Evolutionary conservation across 169 alveolate genomes (phyloP).

Genomic region (Pseudocohnilembus persalinus): DNA sequence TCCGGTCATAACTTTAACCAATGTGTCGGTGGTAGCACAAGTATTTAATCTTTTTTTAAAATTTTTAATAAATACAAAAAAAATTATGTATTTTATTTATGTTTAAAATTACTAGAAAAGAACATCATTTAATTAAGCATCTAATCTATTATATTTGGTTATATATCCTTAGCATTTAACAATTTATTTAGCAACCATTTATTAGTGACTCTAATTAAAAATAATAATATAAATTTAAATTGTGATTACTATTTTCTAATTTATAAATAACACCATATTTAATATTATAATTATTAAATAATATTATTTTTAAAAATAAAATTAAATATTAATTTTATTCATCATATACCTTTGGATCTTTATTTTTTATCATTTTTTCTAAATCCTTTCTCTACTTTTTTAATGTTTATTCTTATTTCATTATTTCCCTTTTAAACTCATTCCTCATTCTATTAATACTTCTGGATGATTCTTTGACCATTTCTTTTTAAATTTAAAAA

Average conservation of each 20-base stretch:
- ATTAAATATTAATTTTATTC: not conserved
- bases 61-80: not conserved
- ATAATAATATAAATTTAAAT: not conserved
- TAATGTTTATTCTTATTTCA: constrained; percentile 36
- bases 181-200: constrained; percentile 28
- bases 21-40: constrained; percentile 51
- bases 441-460: constrained; percentile 39
- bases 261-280: not conserved
- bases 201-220: constrained; percentile 24
- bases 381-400: constrained; percentile 32
- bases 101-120: constrained; percentile 34
- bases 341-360: constrained; percentile 38
- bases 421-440: constrained; percentile 42
- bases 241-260: no score
- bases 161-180: constrained; percentile 21
- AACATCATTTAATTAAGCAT: constrained; percentile 49
- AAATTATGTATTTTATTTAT: not conserved
- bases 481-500: constrained; percentile 22
- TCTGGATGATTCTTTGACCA: constrained; percentile 46
- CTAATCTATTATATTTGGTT: constrained; percentile 40
- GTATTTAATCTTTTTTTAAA: constrained; percentile 36
- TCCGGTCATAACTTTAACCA: constrained; percentile 43
- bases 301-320: not conserved
- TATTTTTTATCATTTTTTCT: constrained; percentile 35
- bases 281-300: no score